These are phyloP conservation scores for Arabis alpina DNA, from an alignment of 345 rosid genomes.

Conservation along the genomic window DNA sequence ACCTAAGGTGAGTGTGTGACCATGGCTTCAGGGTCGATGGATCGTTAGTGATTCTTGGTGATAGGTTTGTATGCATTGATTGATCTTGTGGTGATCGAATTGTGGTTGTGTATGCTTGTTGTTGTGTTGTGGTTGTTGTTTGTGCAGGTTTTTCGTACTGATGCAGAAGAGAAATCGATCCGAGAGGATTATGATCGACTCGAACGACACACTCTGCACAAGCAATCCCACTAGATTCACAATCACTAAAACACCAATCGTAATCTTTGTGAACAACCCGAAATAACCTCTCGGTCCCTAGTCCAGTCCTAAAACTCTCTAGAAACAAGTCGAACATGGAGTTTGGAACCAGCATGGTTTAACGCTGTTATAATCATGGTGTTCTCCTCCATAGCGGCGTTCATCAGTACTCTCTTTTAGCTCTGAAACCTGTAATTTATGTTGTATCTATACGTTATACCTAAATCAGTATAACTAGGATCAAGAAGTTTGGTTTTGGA, in stretches of 20 bases:
- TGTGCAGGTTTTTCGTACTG: too few species aligned
- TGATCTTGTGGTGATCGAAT: too few species aligned
- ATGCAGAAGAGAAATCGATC: too few species aligned
- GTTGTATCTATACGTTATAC: background rate
- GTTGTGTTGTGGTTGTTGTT: too few species aligned
- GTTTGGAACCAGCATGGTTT: constrained; percentile 54
- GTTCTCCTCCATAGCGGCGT: constrained; percentile 40
- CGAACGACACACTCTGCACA: constrained; percentile 97
- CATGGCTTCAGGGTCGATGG: too few species aligned
- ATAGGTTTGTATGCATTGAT: too few species aligned
- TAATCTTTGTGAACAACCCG: constrained; percentile 64
- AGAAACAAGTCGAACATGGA: constrained; percentile 60
- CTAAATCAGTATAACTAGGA: background rate
- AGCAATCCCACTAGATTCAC: constrained; percentile 84
- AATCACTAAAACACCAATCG: constrained; percentile 76
- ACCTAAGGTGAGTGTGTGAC: too few species aligned
- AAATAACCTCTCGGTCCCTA: constrained; percentile 44
- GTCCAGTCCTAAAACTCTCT: constrained; percentile 56
- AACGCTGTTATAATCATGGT: constrained; percentile 63
- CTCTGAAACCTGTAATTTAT: background rate
- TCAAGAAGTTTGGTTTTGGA: too few species aligned
- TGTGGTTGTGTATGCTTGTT: too few species aligned
- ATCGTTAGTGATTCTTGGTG: too few species aligned
- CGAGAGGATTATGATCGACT: too few species aligned
- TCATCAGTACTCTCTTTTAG: constrained; percentile 29